Evolutionary conservation across 495 filamentous ascomycete species (phyloP), one percentile per base, ranked within the genome.

Genomic region (Aspergillus biplanus): DNA sequence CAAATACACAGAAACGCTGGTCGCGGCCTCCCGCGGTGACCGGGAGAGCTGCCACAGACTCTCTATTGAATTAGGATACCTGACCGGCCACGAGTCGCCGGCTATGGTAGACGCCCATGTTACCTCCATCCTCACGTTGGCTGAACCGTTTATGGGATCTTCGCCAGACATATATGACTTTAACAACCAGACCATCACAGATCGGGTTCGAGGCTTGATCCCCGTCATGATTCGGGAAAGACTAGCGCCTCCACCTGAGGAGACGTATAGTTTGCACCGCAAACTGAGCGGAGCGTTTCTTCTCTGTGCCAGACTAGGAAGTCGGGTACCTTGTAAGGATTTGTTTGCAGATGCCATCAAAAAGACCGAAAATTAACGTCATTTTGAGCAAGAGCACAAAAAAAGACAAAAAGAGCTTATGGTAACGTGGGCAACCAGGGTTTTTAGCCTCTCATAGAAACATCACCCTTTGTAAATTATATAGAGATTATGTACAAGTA

Each of bases 251-350:
- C 95, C 96, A 46, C 95, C 95, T 0, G 96, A 99, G 79, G 95
- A 99, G 82, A 99, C 96, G 62, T 99, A 99, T 69, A 94, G 90
- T 74, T 72, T 99, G 72, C 95, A 99, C 78, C 84, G 95, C 64
- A 99, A 99, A 76, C 74, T 99, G 53, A 98, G 95, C 74, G 95
- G 95, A 4, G 95, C 96, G 0, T 99, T 99, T 69, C 75, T 99
- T 73, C 80, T 99, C 56, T 97, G 93, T 78, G 95, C 95, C 0
- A 84, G 85, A 65, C 68, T 99, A 61, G 92, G 92, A 15, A 96
- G 92, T 69, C 78, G 86, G 58, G 93, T 97, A 6, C 77, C 78
- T 63, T 97, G 95, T 69, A 86, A 89, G 68, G 87, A 91, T 62
- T 74, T 99, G 75, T 98, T 99, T 76, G 80, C 80, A 59, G 79